These are phyloP conservation scores for Botrytis hyacinthi DNA, from an alignment of 2,329 filamentous ascomycete species.

Conservation along the genomic window DNA sequence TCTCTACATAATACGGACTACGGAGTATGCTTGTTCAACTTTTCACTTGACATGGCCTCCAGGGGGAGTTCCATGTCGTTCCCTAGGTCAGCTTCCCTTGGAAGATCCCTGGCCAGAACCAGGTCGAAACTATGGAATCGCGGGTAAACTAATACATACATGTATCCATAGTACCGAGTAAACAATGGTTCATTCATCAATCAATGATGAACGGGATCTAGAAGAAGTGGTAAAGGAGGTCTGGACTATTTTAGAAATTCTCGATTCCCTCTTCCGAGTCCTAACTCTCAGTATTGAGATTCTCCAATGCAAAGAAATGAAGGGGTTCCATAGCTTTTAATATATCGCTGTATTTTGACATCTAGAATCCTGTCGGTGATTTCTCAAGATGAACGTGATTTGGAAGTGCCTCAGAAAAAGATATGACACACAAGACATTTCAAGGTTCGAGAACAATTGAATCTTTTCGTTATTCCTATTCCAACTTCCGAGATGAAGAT, in stretches of 20 bases:
- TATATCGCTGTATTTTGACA: neutral
- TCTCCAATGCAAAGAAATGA: neutral
- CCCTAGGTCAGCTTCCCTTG: neutral
- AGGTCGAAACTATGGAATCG: neutral
- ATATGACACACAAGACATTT: neutral
- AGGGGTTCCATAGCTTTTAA: neutral
- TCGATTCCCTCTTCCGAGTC: too few species aligned
- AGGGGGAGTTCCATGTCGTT: neutral
- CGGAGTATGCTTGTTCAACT: neutral
- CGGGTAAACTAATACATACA: neutral
- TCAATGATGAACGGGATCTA: neutral
- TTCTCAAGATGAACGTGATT: neutral
- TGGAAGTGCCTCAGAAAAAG: neutral
- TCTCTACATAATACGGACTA: too few species aligned
- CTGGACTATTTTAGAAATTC: neutral
- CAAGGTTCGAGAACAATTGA: neutral
- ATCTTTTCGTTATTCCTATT: neutral
- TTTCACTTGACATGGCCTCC: neutral
- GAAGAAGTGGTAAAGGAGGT: neutral
- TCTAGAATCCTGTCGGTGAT: neutral
- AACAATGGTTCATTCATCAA: neutral
- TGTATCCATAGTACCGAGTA: neutral
- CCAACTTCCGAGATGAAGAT: neutral
- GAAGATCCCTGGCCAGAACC: neutral
- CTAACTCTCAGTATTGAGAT: neutral